A percentile compares a stretch with the other conserved stretches of the same genome.
phyloP scores from a whole-genome alignment of 2,329 filamentous ascomycete species.

The Beauveria australis region DNA sequence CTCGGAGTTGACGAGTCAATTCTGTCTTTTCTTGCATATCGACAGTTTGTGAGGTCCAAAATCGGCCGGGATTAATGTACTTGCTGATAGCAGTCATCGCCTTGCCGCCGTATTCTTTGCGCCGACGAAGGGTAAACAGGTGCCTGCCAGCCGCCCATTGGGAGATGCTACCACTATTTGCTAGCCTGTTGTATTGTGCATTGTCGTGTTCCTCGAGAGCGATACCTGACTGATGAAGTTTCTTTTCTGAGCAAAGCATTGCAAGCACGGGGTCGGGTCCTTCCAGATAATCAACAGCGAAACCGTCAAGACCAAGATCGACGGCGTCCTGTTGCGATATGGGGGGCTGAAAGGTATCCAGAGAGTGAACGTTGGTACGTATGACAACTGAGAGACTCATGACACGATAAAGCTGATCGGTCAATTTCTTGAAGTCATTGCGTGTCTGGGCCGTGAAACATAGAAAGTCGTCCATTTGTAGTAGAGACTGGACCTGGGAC shows the following conservation, averaged over 20 bases:
- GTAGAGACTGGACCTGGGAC: conserved; percentile 43
- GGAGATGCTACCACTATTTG: conserved; percentile 47
- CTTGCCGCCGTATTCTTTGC: conserved; percentile 70
- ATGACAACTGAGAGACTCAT: conserved; percentile 66
- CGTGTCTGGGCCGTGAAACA: conserved; percentile 70
- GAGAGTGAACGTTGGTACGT: conserved; percentile 45
- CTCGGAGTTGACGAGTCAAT: conserved; percentile 44
- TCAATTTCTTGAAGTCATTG: conserved; percentile 67
- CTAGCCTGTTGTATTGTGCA: conserved; percentile 59
- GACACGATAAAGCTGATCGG: conserved; percentile 51
- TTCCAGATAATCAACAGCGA: conserved; percentile 67
- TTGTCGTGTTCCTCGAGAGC: conserved; percentile 54
- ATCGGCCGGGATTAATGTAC: conserved; percentile 49
- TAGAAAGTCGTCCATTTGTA: conserved; percentile 44
- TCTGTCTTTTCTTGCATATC: conserved; percentile 57
- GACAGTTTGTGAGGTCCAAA: conserved; percentile 72
- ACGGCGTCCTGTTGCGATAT: conserved; percentile 47
- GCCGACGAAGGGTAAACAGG: conserved; percentile 56
- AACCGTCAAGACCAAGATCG: conserved; percentile 64
- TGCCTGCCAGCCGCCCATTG: conserved; percentile 63
- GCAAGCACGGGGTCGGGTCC: conserved; percentile 78
- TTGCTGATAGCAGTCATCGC: conserved; percentile 63
- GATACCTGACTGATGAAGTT: conserved; percentile 61
- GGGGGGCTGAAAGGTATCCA: conserved; percentile 48
- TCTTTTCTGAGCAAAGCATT: conserved; percentile 73